Evolutionary conservation across 2,329 filamentous ascomycete genomes (phyloP).

Genomic region (Xylariales sp.): DNA sequence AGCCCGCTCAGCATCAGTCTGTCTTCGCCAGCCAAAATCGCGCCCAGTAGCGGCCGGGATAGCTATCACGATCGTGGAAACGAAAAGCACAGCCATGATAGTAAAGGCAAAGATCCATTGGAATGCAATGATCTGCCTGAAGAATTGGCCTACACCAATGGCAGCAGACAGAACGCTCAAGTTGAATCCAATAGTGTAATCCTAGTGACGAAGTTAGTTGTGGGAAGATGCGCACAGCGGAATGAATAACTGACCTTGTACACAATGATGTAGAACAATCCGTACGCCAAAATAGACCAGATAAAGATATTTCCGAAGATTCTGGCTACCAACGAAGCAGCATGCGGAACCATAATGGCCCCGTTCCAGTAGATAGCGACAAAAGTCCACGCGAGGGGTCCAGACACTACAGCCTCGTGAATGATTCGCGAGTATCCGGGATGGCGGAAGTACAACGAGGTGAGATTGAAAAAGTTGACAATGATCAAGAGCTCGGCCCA

Average conservation of each 20-base stretch:
- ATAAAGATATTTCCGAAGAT: constrained; percentile 85
- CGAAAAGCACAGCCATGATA: constrained; percentile 72
- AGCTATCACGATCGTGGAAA: constrained; percentile 61
- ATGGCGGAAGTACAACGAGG: constrained; percentile 76
- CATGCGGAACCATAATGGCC: constrained; percentile 71
- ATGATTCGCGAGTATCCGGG: constrained; percentile 67
- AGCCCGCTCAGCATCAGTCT: constrained; percentile 53
- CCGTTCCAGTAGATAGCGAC: constrained; percentile 87
- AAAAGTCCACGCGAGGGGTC: constrained; percentile 81
- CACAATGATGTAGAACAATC: constrained; percentile 67
- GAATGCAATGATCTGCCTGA: constrained; percentile 67
- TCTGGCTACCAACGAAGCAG: constrained; percentile 61
- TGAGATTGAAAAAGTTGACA: constrained; percentile 79
- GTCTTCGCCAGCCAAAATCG: constrained; percentile 45
- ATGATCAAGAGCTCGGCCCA: constrained; percentile 72
- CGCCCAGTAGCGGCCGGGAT: constrained; percentile 60
- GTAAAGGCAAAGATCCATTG: constrained; percentile 93
- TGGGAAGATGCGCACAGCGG: not conserved
- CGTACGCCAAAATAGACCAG: constrained; percentile 76
- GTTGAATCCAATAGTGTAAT: constrained; percentile 74
- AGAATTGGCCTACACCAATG: constrained; percentile 74
- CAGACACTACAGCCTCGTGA: constrained; percentile 70
- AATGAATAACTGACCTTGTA: constrained; percentile 55
- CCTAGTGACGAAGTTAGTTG: constrained; percentile 29
- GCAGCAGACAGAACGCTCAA: constrained; percentile 70